Percentiles rank a stretch among this genome's conserved stretches.
Evolutionary conservation across 2,329 filamentous ascomycete genomes (phyloP).

Genomic region (Epichloe sp.): DNA sequence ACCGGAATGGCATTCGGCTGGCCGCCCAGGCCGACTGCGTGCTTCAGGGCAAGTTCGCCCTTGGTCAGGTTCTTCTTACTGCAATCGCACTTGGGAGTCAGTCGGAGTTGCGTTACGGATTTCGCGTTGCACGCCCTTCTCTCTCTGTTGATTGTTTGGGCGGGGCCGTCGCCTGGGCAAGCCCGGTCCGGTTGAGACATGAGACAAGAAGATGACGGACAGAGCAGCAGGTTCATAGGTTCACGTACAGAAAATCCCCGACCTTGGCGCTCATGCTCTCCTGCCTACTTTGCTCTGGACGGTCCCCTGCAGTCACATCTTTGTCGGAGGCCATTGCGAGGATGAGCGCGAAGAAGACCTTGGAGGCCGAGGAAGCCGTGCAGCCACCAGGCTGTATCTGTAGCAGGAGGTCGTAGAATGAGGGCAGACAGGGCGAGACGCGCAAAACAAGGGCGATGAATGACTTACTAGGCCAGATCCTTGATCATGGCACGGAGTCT

Average conservation of each 20-base stretch:
- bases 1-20: slow-evolving; percentile 20
- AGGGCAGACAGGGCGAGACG: background rate
- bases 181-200: background rate
- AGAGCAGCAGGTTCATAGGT: slow-evolving; percentile 3
- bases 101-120: slow-evolving; percentile 2
- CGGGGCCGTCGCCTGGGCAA: too few species aligned
- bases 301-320: background rate
- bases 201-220: background rate
- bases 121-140: too few species aligned
- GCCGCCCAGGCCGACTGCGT: slow-evolving; percentile 20
- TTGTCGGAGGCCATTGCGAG: background rate
- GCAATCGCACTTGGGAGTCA: background rate
- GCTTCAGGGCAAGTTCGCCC: slow-evolving; percentile 22
- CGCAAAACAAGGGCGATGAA: too few species aligned
- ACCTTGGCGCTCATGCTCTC: slow-evolving; percentile 20
- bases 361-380: background rate
- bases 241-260: slow-evolving; percentile 20
- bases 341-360: background rate
- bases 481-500: too few species aligned
- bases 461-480: too few species aligned
- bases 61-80: slow-evolving; percentile 21
- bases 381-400: background rate
- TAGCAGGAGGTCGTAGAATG: background rate
- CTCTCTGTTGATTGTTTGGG: too few species aligned
- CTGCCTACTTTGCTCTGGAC: background rate